Evolutionary conservation across 192 early-diverging fungal genomes (phyloP).

Genomic region (Thamnidium elegans): DNA sequence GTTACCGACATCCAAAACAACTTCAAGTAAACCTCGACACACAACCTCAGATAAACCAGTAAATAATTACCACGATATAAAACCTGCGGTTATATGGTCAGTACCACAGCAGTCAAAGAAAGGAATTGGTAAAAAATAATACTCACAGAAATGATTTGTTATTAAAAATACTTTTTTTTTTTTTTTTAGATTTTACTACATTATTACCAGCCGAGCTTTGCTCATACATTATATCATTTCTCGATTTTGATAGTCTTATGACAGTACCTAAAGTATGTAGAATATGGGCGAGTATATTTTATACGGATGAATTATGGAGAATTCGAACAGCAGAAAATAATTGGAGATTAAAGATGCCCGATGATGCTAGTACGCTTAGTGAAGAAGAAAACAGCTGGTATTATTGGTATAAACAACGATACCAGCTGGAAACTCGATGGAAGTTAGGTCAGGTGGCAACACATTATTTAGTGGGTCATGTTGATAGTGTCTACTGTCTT

Average conservation of each 20-base stretch:
- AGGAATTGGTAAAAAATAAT: too few species aligned
- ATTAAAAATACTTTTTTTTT: too few species aligned
- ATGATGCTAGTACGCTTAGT: not conserved
- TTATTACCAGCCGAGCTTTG: slow-evolving; percentile 15
- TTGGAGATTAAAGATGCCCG: slow-evolving; percentile 15
- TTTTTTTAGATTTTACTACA: slow-evolving; percentile 15
- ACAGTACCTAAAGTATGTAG: slow-evolving; percentile 9
- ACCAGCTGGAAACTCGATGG: slow-evolving; percentile 67
- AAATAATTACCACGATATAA: too few species aligned
- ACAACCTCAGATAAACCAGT: too few species aligned
- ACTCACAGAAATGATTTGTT: too few species aligned
- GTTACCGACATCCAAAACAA: too few species aligned
- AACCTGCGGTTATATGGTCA: too few species aligned
- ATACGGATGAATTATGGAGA: slow-evolving; percentile 13
- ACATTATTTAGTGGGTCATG: slow-evolving; percentile 70
- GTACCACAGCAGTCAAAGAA: too few species aligned
- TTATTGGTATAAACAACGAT: slow-evolving; percentile 68
- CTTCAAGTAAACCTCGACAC: too few species aligned
- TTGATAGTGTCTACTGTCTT: slow-evolving; percentile 88
- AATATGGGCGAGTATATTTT: slow-evolving; percentile 6
- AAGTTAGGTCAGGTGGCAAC: slow-evolving; percentile 40
- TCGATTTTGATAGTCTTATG: slow-evolving; percentile 8
- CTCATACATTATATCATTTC: slow-evolving; percentile 13
- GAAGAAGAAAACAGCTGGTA: slow-evolving; percentile 51
- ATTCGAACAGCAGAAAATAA: slow-evolving; percentile 1